Base-by-base conservation (phyloP, 768 basidiomycete genomes). In the Filobasidium wieringae region DNA sequence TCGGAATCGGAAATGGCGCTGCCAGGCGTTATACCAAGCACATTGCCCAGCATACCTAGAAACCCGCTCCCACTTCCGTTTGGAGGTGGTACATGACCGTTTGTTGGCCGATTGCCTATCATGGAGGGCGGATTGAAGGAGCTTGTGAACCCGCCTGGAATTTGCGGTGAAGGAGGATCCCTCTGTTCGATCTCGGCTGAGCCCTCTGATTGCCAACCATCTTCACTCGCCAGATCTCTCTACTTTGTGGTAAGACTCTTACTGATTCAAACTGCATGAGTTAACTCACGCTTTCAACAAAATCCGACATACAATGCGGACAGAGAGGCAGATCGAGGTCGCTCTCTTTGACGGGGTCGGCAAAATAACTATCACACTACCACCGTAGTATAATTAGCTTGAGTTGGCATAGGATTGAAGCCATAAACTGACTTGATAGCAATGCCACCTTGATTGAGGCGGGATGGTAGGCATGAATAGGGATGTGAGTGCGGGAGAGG, bases 81-180 rank as follows among this genome's bases (percentile, higher is more conserved):
- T 26, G 11, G 4, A 17, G 37, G 37, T 22, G 4, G 37, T 40
- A 40, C 17, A 17, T 24, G 7, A 27, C 4, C 32, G 14, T 49
- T 24, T 12, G 43, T 14, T 27, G 45, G 55, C 34, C 55, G 31
- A 32, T 57, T 57, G 2, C 47, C 47, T 3, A 34, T 36, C 56
- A 57, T 57, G 19, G 47, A 50, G 1, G 56, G 56, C 4, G 56
- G 56, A 24, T 57, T 57, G 49, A 57, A 57, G 34, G 51, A 57
- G 17, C 56, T 49, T 29, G 49, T 26, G n/a, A 57, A 50, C 19
- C 8, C n/a, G 17, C 33, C 33, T 27, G 14, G 22, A 12, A 24
- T 17, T 26, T 14, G 7, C 22, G 43, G 43, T 24, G 43, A 47
- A 47, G 43, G 43, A 6, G 43, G 43, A 22, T 51, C 47, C 11